Conservation (phyloP, 306 rosid genomes). For the Pyrus betulifolia region DNA sequence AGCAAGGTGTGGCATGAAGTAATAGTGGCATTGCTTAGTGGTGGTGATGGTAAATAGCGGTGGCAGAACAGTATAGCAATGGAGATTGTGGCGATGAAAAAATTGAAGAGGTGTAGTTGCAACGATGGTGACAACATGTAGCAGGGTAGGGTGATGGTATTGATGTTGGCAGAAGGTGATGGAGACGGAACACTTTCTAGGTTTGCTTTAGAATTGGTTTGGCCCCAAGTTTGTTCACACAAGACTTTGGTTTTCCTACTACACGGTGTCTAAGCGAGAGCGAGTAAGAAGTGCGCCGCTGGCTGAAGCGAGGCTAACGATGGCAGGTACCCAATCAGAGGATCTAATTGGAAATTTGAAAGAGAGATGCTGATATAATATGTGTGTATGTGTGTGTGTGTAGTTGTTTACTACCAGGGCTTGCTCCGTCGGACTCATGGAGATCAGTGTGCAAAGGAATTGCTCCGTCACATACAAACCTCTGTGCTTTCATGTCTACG, state of each 20-base stretch:
- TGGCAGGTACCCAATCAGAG: slow-evolving; percentile 84
- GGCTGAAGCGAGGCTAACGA: slow-evolving; percentile 64
- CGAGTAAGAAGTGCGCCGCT: slow-evolving; percentile 66
- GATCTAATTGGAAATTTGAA: slow-evolving; percentile 34
- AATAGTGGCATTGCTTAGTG: background rate
- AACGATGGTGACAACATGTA: background rate
- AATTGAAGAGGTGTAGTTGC: background rate
- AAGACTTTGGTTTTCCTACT: too few species aligned
- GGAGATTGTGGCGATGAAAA: background rate
- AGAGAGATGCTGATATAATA: too few species aligned
- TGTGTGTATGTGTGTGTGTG: too few species aligned
- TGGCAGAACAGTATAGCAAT: background rate
- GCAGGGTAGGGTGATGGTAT: background rate
- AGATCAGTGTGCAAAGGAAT: slow-evolving; percentile 82
- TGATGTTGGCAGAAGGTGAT: background rate
- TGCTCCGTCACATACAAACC: slow-evolving; percentile 72
- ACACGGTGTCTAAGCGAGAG: slow-evolving; percentile 38
- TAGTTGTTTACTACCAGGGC: slow-evolving; percentile 35
- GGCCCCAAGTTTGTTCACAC: background rate
- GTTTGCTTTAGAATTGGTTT: background rate
- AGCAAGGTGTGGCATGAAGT: background rate
- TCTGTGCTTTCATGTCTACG: slow-evolving; percentile 44
- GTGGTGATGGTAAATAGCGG: background rate
- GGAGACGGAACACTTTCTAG: background rate
- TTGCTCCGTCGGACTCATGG: slow-evolving; percentile 80